Evolutionary conservation across 2,329 filamentous ascomycete genomes (phyloP).

Genomic region (Trichoderma endophyticum): DNA sequence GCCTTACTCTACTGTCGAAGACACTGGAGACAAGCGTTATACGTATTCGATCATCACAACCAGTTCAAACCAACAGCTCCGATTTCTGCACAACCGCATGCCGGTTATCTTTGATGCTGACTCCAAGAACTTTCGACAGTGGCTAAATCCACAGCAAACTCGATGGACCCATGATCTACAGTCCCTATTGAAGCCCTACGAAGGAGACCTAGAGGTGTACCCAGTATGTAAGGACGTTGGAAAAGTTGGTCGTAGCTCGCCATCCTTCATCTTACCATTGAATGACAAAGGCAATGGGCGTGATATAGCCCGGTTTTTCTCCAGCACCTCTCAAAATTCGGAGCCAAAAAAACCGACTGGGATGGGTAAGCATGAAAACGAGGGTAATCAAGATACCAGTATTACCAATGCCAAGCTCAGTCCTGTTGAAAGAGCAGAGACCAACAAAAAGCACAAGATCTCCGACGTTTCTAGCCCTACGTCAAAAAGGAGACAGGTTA

Average conservation of each 20-base stretch:
- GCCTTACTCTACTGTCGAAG: conserved; percentile 2
- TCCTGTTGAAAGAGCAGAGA: not conserved
- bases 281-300: conserved; percentile 84
- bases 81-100: conserved; percentile 92
- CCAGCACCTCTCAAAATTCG: conserved; percentile 39
- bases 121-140: conserved; percentile 65
- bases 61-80: conserved; percentile 74
- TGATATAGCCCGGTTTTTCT: conserved; percentile 93
- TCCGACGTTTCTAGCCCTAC: not conserved
- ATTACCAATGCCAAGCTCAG: not conserved
- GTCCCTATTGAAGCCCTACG: conserved; percentile 71
- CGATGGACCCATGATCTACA: conserved; percentile 81
- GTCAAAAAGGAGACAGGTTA: not conserved
- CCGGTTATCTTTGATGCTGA: conserved; percentile 83
- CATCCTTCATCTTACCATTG: conserved; percentile 77
- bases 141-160: conserved; percentile 70
- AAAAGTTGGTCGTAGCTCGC: conserved; percentile 89
- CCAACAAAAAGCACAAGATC: not conserved
- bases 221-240: conserved; percentile 85
- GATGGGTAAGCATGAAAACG: not conserved
- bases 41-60: conserved; percentile 96
- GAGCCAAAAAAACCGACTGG: not conserved
- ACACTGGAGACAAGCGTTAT: conserved; percentile 63
- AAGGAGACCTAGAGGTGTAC: conserved; percentile 78
- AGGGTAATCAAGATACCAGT: not conserved